Conservation (phyloP, 441 rosid genomes). For the Pelargonium fulgidum region DNA sequence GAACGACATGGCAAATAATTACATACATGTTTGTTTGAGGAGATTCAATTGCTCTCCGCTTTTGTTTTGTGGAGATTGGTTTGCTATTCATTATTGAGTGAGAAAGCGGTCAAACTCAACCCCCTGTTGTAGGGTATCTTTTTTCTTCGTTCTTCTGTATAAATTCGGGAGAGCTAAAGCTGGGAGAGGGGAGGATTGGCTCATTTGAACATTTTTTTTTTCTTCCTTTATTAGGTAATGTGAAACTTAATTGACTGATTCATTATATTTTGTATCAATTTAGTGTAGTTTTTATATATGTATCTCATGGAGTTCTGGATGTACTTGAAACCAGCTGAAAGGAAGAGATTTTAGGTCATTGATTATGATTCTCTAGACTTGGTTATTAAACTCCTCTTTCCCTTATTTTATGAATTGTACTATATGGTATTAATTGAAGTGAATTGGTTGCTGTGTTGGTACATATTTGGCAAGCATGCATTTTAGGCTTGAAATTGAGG, state of each 20-base stretch:
- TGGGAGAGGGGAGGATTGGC: background rate
- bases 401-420: too few relatives aligned
- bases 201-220: background rate
- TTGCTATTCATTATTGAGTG: constrained; percentile 43
- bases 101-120: constrained; percentile 19
- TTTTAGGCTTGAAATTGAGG: too few relatives aligned
- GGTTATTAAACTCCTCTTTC: too few relatives aligned
- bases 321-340: background rate
- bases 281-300: background rate
- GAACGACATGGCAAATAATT: constrained; percentile 26
- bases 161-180: background rate
- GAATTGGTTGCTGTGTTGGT: too few relatives aligned
- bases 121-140: constrained; percentile 15
- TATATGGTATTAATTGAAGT: background rate
- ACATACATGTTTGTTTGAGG: constrained; percentile 22
- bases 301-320: background rate
- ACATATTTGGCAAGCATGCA: too few relatives aligned
- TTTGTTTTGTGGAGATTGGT: constrained; percentile 6
- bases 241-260: background rate
- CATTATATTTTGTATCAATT: background rate
- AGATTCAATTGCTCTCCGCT: constrained; percentile 19
- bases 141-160: background rate
- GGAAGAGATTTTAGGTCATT: background rate
- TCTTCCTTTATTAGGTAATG: background rate
- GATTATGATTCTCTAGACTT: background rate